phyloP scores from a whole-genome alignment of 2,329 filamentous ascomycete species.

The Cordyceps fumosorosea region DNA sequence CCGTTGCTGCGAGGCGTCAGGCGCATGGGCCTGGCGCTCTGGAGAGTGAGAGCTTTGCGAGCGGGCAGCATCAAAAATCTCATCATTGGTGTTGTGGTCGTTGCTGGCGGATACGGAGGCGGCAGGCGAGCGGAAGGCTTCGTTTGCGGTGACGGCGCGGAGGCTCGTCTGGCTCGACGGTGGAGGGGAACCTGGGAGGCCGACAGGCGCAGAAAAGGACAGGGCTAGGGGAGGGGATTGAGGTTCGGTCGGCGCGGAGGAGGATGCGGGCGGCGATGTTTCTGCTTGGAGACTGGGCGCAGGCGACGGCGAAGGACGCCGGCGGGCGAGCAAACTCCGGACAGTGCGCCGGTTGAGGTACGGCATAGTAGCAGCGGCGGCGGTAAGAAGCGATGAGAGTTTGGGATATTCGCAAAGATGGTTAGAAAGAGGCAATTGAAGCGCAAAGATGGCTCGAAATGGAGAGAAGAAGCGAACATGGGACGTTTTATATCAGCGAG shows the following conservation, averaged over 20 bases:
- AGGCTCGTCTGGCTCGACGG: not conserved
- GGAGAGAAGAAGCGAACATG: not conserved
- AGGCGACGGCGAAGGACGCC: not conserved
- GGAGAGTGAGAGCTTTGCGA: not conserved
- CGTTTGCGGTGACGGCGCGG: slow-evolving; percentile 1
- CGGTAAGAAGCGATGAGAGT: not conserved
- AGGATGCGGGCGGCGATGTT: not conserved
- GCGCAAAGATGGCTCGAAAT: not conserved
- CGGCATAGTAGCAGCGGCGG: not conserved
- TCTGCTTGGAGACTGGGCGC: not conserved
- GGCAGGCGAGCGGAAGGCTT: not conserved
- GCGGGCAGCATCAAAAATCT: not conserved
- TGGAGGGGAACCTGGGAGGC: not conserved
- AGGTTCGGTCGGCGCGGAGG: not conserved
- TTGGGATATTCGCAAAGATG: not conserved
- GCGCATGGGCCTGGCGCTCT: not conserved
- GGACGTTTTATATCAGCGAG: not conserved
- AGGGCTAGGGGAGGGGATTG: not conserved
- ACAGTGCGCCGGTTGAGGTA: slow-evolving; percentile 7
- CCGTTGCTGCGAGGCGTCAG: not conserved
- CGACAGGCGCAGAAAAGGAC: not conserved
- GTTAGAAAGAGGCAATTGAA: not conserved
- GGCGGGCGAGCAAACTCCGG: not conserved
- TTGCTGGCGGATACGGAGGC: not conserved
- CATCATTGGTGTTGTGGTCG: not conserved